Conservation (phyloP, 1,284 basidiomycete genomes). For the Chalciporus sp. region DNA sequence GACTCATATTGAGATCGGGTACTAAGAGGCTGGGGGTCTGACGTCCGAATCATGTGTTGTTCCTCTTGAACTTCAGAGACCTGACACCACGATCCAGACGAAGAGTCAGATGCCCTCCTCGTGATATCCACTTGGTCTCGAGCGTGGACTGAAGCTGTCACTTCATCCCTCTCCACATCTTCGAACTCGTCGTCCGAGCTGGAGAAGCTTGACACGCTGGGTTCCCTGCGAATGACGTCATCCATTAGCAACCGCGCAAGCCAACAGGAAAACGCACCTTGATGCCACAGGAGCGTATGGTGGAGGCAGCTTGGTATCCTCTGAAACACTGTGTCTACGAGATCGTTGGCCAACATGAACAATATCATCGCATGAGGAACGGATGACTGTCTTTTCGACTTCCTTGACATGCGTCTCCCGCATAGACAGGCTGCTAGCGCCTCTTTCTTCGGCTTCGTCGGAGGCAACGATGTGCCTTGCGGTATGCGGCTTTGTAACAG, state of each 20-base stretch:
- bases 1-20: background rate
- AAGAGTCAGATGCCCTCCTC: background rate
- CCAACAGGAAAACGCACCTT: slow-evolving; percentile 1
- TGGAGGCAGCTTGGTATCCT: background rate
- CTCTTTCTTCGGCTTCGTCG: background rate
- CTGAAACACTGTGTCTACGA: background rate
- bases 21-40: background rate
- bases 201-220: background rate
- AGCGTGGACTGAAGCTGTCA: background rate
- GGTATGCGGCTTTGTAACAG: background rate
- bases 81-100: background rate
- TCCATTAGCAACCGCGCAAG: slow-evolving; percentile 2
- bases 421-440: background rate
- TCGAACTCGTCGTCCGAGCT: background rate
- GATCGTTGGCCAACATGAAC: background rate
- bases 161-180: background rate
- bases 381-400: background rate
- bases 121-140: background rate
- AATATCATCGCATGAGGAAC: background rate
- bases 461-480: background rate
- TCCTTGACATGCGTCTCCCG: background rate
- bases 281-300: background rate
- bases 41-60: background rate
- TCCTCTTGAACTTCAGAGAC: background rate
- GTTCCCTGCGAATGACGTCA: background rate